These are phyloP conservation scores for Pleurotus giganteus DNA, from an alignment of 768 basidiomycete genomes.

Conservation along the genomic window DNA sequence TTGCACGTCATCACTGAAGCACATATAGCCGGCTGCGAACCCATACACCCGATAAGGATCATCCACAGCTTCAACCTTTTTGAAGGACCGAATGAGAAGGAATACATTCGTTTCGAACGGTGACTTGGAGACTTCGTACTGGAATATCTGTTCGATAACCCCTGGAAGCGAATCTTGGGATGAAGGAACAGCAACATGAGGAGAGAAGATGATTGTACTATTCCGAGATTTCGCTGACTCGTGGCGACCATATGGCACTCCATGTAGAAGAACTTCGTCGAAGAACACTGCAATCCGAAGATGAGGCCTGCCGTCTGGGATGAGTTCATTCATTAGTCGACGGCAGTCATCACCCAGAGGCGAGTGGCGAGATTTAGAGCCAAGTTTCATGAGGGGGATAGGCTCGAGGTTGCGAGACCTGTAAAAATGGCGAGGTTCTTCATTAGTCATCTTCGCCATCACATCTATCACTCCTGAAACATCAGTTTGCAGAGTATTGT, in stretches of 20 bases:
- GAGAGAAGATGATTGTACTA: conserved; percentile 13
- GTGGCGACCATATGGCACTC: conserved; percentile 12
- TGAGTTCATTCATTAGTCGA: not conserved
- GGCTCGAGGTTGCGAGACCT: conserved; percentile 10
- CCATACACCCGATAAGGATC: conserved; percentile 16
- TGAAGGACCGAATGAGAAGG: conserved; percentile 1
- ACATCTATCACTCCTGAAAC: conserved; percentile 9
- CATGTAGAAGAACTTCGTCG: conserved; percentile 7
- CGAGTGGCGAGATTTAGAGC: not conserved
- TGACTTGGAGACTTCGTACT: not conserved
- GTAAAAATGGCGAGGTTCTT: conserved; percentile 15
- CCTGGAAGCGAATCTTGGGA: not conserved
- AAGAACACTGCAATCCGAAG: not conserved
- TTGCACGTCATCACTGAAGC: not conserved
- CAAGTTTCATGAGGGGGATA: not conserved
- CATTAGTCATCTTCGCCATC: conserved; percentile 12
- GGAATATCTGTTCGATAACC: conserved; percentile 8
- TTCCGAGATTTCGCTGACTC: conserved; percentile 9
- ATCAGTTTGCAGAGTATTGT: not conserved
- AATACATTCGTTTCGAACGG: not conserved
- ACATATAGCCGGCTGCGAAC: conserved; percentile 14
- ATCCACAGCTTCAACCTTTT: not conserved
- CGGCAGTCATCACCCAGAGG: not conserved
- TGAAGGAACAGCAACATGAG: not conserved
- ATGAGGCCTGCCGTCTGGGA: not conserved